These are phyloP conservation scores for Trichoderma breve DNA, from an alignment of 2,329 filamentous ascomycete genomes.

Conservation along the genomic window DNA sequence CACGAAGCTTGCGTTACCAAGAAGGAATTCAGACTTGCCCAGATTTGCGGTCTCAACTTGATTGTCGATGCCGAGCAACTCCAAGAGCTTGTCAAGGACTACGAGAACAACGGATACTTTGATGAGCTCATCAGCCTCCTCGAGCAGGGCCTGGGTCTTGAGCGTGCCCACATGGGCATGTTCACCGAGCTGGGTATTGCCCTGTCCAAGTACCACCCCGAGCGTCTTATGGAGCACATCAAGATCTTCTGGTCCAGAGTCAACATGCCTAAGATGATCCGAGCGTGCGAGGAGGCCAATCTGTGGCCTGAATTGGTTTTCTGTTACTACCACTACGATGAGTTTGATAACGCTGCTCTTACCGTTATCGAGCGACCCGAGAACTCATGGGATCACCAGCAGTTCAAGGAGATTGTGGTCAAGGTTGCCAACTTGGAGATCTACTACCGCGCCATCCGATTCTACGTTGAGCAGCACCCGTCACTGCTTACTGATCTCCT, in stretches of 20 bases:
- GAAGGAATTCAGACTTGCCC: conserved; percentile 97
- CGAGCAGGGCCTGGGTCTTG: conserved; percentile 90
- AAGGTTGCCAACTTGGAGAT: conserved; percentile 99
- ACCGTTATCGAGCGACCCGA: conserved; percentile 97
- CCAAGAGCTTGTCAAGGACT: conserved; percentile 88
- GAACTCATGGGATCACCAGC: conserved; percentile 98
- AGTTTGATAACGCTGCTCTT: conserved; percentile 94
- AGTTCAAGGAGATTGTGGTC: conserved; percentile 97
- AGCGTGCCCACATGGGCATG: conserved; percentile 93
- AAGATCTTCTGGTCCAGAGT: conserved; percentile 98
- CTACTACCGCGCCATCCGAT: conserved; percentile 95
- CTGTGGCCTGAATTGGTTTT: conserved; percentile 98
- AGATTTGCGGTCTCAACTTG: conserved; percentile 97
- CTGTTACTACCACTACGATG: conserved; percentile 97
- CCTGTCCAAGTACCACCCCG: conserved; percentile 90
- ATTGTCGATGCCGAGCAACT: conserved; percentile 97
- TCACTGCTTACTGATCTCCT: conserved; percentile 93
- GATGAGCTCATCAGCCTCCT: conserved; percentile 94
- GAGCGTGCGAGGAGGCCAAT: conserved; percentile 88
- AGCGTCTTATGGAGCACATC: conserved; percentile 95
- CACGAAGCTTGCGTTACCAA: conserved; percentile 94
- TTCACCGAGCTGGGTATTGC: conserved; percentile 93
- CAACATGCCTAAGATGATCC: conserved; percentile 97
- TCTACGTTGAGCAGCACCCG: conserved; percentile 96
- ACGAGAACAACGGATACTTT: conserved; percentile 96